Evolutionary conservation across 1,139 yeast genomes (phyloP), one percentile per base, ranked within the genome.

Genomic region (Diutina pseudorugosa): DNA sequence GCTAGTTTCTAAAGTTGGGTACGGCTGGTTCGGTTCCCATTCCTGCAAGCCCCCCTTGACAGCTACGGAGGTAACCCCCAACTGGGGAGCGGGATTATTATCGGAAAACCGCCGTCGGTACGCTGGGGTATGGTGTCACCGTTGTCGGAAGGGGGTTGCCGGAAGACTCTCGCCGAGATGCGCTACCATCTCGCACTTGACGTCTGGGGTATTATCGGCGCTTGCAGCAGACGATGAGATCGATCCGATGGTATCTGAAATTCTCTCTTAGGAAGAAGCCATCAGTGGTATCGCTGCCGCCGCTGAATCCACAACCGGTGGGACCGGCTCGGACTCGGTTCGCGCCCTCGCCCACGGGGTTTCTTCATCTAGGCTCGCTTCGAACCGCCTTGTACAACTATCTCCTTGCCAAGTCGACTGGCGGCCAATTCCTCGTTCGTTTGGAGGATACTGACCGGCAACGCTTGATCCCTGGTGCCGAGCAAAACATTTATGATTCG

Each of bases 311-410:
- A 27, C 83, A 78, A 44, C 82, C 83, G 1, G 56, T 57, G 0
- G 51, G 61, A 0, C 95, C 96, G 0, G 96, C 84, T 0, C 68
- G 96, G 57, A 89, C 98, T 1, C 71, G 99, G 58, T 93, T 93
- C 68, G 99, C 99, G 0, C 98, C 99, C 1, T 91, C 98, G 2
- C 99, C 99, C 1, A 93, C 99, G 0, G 99, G 99, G 0, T 79
- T 79, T 57, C 73, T 94, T 42, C 99, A 93, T 64, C 66, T 94
- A 54, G 99, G 99, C 0, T 90, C 98, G 0, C 66, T 94, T 51
- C 71, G 99, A 62, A 93, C 99, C 0, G 98, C 98, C 0, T 66
- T 93, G 30, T 94, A 89, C 68, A 94, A 93, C 65, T 93, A 84
- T 61, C 66, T 93, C 33, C 69, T 88, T 25, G 98, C 98, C 0